These are phyloP conservation scores for Penicillium sp. DNA, from an alignment of 2,329 filamentous ascomycete genomes.

Conservation along the genomic window DNA sequence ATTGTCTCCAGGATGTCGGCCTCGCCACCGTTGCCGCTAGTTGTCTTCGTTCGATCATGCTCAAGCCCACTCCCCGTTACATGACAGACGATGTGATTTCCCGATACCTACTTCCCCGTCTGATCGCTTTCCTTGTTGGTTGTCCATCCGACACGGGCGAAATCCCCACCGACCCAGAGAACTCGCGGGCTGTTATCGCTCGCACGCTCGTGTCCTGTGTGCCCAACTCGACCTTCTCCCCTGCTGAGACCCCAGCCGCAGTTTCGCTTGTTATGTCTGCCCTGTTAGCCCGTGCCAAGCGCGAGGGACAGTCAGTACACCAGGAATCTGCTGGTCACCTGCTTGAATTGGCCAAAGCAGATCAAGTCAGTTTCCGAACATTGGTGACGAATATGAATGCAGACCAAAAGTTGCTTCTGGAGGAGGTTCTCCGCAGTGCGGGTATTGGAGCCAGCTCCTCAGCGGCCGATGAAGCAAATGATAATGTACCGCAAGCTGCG, in stretches of 20 bases:
- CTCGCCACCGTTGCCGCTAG: conserved; percentile 82
- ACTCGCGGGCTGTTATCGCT: conserved; percentile 67
- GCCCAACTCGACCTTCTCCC: conserved; percentile 39
- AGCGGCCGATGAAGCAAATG: conserved; percentile 45
- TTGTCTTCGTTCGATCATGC: conserved; percentile 80
- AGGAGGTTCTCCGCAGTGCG: conserved; percentile 69
- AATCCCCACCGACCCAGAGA: conserved; percentile 65
- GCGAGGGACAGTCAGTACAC: conserved; percentile 61
- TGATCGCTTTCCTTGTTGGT: conserved; percentile 70
- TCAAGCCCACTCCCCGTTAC: conserved; percentile 61
- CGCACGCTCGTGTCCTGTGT: conserved; percentile 77
- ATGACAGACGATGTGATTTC: conserved; percentile 71
- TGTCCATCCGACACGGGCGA: conserved; percentile 60
- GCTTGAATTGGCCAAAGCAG: conserved; percentile 75
- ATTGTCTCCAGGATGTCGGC: conserved; percentile 67
- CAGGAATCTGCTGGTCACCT: conserved; percentile 73
- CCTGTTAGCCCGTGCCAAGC: conserved; percentile 69
- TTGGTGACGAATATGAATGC: conserved; percentile 71
- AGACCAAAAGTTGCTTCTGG: conserved; percentile 73
- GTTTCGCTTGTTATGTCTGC: conserved; percentile 76
- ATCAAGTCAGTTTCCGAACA: conserved; percentile 71
- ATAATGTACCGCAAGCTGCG: conserved; percentile 54
- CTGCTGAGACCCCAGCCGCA: conserved; percentile 46
- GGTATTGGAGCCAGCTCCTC: conserved; percentile 47
- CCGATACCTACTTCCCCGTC: conserved; percentile 70